A percentile compares a stretch with the other conserved stretches of the same genome.
Conservation (phyloP, 106 monocot species). For the Chionographis japonica region DNA sequence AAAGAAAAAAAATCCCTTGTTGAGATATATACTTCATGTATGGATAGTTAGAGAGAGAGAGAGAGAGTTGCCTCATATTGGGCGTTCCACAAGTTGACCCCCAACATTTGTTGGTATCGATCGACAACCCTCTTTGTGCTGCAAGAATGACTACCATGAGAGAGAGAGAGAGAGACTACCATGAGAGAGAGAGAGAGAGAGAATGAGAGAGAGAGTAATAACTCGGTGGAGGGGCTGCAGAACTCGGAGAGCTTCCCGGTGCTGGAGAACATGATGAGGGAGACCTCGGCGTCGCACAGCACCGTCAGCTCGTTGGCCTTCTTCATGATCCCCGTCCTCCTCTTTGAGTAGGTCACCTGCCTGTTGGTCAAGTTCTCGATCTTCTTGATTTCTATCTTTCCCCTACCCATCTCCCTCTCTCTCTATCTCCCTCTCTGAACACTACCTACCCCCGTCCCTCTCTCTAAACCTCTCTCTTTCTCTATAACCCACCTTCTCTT, state of each 20-base stretch:
- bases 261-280: slow-evolving; percentile 36
- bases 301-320: slow-evolving; percentile 42
- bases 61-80: slow-evolving; percentile 63
- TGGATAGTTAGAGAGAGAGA: not conserved
- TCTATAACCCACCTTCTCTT: too few species aligned
- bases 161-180: too few species aligned
- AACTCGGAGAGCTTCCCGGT: slow-evolving; percentile 27
- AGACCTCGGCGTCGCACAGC: slow-evolving; percentile 39
- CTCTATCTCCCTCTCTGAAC: not conserved
- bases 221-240: slow-evolving; percentile 37
- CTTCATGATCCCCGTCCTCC: slow-evolving; percentile 36
- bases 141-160: too few species aligned
- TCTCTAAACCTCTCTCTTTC: not conserved
- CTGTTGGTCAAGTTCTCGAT: slow-evolving; percentile 48
- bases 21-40: too few species aligned
- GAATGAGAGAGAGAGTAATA: too few species aligned
- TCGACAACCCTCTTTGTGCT: slow-evolving; percentile 25
- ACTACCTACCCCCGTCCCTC: too few species aligned
- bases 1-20: not conserved
- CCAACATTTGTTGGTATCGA: slow-evolving; percentile 52
- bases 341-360: slow-evolving; percentile 48
- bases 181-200: not conserved
- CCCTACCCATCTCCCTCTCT: slow-evolving; percentile 26
- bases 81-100: slow-evolving; percentile 65
- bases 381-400: slow-evolving; percentile 46